Evolutionary conservation across 2,329 filamentous ascomycete genomes (phyloP).

Genomic region (Colletotrichum trifolii): DNA sequence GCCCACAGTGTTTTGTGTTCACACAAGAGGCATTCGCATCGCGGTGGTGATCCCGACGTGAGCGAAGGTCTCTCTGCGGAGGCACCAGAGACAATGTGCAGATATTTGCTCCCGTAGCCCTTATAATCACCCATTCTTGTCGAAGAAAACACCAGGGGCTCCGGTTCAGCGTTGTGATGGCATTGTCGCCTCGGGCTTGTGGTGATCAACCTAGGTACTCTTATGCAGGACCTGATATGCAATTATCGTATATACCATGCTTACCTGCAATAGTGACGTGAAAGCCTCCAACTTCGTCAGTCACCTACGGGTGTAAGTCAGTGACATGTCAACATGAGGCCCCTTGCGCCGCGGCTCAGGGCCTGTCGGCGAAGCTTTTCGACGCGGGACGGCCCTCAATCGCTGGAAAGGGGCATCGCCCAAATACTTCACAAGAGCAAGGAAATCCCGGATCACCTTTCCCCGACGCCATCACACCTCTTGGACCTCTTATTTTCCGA

Average conservation of each 20-base stretch:
- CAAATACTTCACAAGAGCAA: slow-evolving; percentile 40
- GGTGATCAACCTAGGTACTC: not conserved
- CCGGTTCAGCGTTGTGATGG: not conserved
- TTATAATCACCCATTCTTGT: no score
- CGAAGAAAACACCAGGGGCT: no score
- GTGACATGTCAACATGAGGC: slow-evolving; percentile 18
- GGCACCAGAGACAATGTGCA: no score
- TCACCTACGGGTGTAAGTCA: slow-evolving; percentile 21
- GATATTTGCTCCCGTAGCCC: no score
- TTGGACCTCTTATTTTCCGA: slow-evolving; percentile 71
- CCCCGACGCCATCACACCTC: slow-evolving; percentile 72
- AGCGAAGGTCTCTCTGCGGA: no score
- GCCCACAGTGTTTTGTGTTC: no score
- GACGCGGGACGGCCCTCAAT: slow-evolving; percentile 11
- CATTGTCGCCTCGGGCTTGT: not conserved
- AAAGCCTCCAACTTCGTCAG: no score
- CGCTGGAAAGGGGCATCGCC: slow-evolving; percentile 15
- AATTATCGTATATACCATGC: not conserved
- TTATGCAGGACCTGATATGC: not conserved
- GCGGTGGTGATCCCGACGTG: no score
- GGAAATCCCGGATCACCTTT: slow-evolving; percentile 57
- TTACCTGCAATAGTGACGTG: not conserved
- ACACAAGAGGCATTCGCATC: no score
- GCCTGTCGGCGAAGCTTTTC: slow-evolving; percentile 17
- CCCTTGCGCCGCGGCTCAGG: not conserved